Conservation (phyloP, 345 rosid species). For the Brassica cretica region DNA sequence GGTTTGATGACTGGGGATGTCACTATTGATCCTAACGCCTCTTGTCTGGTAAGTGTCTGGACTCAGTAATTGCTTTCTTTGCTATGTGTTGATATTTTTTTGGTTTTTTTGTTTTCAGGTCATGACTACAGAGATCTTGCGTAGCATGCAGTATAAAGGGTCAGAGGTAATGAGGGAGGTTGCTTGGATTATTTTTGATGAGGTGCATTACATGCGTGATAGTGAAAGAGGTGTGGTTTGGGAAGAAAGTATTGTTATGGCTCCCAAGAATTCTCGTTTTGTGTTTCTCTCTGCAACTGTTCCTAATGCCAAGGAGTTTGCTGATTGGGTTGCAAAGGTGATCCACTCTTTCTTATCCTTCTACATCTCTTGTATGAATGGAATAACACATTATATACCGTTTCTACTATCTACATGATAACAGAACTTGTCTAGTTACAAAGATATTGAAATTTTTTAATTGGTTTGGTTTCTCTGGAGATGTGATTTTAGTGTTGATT, state of each 20-base stretch:
- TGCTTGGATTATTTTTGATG: slow-evolving; percentile 97
- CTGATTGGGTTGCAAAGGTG: slow-evolving; percentile 99
- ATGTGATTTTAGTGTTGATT: slow-evolving; percentile 15
- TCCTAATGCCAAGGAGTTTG: slow-evolving; percentile 98
- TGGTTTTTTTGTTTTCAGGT: slow-evolving; percentile 52
- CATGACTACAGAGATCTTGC: slow-evolving; percentile 99
- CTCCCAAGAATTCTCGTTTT: slow-evolving; percentile 86
- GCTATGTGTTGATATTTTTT: no score
- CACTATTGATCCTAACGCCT: slow-evolving; percentile 93
- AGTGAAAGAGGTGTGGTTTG: slow-evolving; percentile 97
- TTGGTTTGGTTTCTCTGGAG: slow-evolving; percentile 3
- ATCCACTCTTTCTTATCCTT: slow-evolving; percentile 12
- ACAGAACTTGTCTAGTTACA: neutral
- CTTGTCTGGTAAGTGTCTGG: slow-evolving; percentile 67
- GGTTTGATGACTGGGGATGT: slow-evolving; percentile 99
- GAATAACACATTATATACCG: neutral
- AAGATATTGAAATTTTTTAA: neutral
- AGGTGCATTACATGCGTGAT: slow-evolving; percentile 99
- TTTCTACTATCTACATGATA: neutral
- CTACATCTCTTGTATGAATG: neutral
- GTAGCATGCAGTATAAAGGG: slow-evolving; percentile 97
- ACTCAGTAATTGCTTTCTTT: neutral
- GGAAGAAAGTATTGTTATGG: slow-evolving; percentile 99
- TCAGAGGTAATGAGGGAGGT: slow-evolving; percentile 92
- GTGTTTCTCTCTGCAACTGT: slow-evolving; percentile 98